Evolutionary conservation across 805 yeast genomes (phyloP).

Genomic region (Starmerella sirachaensis): DNA sequence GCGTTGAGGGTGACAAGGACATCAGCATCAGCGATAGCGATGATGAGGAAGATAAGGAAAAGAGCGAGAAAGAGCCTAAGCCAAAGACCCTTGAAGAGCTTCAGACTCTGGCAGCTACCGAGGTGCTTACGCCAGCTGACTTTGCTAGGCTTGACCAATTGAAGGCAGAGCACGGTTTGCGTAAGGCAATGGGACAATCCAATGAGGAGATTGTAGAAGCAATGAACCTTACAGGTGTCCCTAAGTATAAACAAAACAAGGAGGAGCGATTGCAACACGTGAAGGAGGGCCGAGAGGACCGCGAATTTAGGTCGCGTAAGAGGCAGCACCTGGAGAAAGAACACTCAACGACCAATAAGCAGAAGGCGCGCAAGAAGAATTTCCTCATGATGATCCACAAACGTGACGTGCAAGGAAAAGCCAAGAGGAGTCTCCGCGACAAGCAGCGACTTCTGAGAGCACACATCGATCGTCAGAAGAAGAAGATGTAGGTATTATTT

Average conservation of each 20-base stretch:
- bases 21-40: slow-evolving; percentile 31
- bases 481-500: slow-evolving; percentile 42
- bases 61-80: slow-evolving; percentile 21
- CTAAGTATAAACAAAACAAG: slow-evolving; percentile 68
- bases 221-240: slow-evolving; percentile 58
- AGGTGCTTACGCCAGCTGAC: slow-evolving; percentile 93
- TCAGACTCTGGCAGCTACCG: slow-evolving; percentile 54
- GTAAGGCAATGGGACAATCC: slow-evolving; percentile 45
- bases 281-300: slow-evolving; percentile 83
- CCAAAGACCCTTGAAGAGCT: slow-evolving; percentile 31
- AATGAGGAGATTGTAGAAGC: slow-evolving; percentile 86
- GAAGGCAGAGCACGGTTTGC: slow-evolving; percentile 71
- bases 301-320: slow-evolving; percentile 81
- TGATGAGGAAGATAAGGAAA: slow-evolving; percentile 33
- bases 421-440: slow-evolving; percentile 77
- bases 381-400: slow-evolving; percentile 98
- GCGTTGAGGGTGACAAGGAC: slow-evolving; percentile 45
- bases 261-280: slow-evolving; percentile 85
- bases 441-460: slow-evolving; percentile 77
- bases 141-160: slow-evolving; percentile 90
- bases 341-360: slow-evolving; percentile 88
- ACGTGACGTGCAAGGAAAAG: slow-evolving; percentile 86
- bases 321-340: slow-evolving; percentile 50
- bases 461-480: slow-evolving; percentile 82
- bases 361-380: slow-evolving; percentile 96